Evolutionary conservation across 768 basidiomycete species (phyloP).

Genomic region (Glaciozyma antarctica): DNA sequence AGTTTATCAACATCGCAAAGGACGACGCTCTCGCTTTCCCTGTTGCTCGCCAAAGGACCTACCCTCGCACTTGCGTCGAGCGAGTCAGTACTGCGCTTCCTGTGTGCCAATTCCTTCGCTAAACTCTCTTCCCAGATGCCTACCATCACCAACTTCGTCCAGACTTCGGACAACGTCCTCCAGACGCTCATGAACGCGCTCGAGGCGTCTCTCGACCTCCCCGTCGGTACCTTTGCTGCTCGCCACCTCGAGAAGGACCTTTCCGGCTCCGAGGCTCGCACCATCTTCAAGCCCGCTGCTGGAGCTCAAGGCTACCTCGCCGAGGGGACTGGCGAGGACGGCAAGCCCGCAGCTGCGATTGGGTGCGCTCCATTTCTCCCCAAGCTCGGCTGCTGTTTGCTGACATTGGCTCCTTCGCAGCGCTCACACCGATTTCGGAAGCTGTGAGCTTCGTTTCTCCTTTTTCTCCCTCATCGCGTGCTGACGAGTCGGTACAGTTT

Average conservation of each 20-base stretch:
- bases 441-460: conserved; percentile 5
- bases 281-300: conserved; percentile 46
- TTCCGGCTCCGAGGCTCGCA: conserved; percentile 53
- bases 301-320: background rate
- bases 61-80: conserved; percentile 49
- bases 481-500: conserved; percentile 2
- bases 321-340: conserved; percentile 37
- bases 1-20: conserved; percentile 47
- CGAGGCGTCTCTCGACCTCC: conserved; percentile 51
- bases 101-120: conserved; percentile 46
- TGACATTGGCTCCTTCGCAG: conserved; percentile 30
- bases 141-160: background rate
- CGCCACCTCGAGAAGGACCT: conserved; percentile 48
- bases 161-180: conserved; percentile 42
- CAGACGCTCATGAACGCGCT: conserved; percentile 48
- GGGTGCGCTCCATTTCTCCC: conserved; percentile 30
- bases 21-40: conserved; percentile 62
- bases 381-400: background rate
- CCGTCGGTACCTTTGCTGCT: conserved; percentile 44
- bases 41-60: conserved; percentile 47
- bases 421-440: conserved; percentile 56
- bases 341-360: conserved; percentile 41
- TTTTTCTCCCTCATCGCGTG: no score
- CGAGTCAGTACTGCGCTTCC: conserved; percentile 51
- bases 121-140: background rate